Base-by-base conservation (phyloP, 2,329 filamentous ascomycete genomes). In the Exophiala oligosperma region DNA sequence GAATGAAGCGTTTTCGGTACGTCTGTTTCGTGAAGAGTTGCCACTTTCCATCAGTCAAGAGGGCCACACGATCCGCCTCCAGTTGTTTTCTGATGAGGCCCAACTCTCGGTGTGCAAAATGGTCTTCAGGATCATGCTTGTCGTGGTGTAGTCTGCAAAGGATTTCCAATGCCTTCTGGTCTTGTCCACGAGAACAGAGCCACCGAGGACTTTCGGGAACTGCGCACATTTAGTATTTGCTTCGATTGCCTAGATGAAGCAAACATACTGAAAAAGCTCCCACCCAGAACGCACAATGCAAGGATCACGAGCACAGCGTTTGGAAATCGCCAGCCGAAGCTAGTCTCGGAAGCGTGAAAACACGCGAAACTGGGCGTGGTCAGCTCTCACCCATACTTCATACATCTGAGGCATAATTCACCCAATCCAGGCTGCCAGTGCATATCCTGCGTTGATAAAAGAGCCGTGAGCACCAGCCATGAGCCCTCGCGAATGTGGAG, bases 401-500 rank as follows among this genome's bases (percentile, higher is more conserved):
- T 28, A 7, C 26, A 4, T 28, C 7, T 7, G 17, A 4, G n/a
- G 40, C 40, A 21, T 2, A 11, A 50, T 52, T 24, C 74, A 76
- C 2, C 74, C 75, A 46, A 77, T 71, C 74, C 74, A 77, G 49
- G 72, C 73, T 1, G 73, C 75, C 8, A 66, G 52, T 58, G 74
- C 71, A 49, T 71, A 76, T 3, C 76, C 76, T 5, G 73, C 54
- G 0, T 72, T 67, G 26, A 72, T 73, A 52, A 72, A 68, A 38
- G 73, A 61, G 1, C 71, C 73, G 49, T 73, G 71, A 6, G 73
- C 56, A 11, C 68, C 69, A n/a, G 68, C 66, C 21, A 71, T 69
- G 41, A 66, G 57, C 23, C 66, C 69, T 37, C 69, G 64, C 24
- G 65, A 67, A 60, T 65, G 51, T n/a, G 69, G 66, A n/a, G 65